A percentile compares a stretch with the other conserved stretches of the same genome.
phyloP scores from a whole-genome alignment of 2,329 filamentous ascomycete species.

The Penicillium hordei region DNA sequence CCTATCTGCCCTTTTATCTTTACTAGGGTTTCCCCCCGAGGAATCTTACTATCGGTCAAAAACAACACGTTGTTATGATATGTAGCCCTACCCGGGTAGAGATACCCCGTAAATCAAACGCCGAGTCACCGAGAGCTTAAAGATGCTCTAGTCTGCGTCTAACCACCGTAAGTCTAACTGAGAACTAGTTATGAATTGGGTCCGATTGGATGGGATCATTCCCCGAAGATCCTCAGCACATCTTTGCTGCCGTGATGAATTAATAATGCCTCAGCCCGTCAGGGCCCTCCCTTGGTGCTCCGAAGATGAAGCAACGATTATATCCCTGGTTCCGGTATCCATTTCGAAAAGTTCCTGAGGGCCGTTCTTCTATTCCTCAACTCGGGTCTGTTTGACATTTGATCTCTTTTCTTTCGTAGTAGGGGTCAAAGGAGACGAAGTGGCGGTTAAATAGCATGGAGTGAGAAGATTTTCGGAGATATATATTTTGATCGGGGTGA shows the following conservation, averaged over 20 bases:
- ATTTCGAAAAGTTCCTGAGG: too few relatives aligned
- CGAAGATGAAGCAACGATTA: too few relatives aligned
- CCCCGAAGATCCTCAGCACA: not conserved
- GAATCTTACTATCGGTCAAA: not conserved
- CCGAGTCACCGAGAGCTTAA: not conserved
- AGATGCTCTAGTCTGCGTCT: not conserved
- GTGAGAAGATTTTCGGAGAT: rapidly evolving
- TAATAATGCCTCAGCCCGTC: not conserved
- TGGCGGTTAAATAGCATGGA: not conserved
- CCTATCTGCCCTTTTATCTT: not conserved
- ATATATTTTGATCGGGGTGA: not conserved
- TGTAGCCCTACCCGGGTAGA: not conserved
- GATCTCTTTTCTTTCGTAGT: not conserved
- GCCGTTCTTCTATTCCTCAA: not conserved
- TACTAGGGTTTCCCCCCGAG: not conserved
- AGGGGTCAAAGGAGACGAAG: not conserved
- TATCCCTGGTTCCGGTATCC: too few relatives aligned
- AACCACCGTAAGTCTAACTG: not conserved
- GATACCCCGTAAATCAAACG: not conserved
- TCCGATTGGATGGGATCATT: not conserved
- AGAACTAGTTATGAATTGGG: not conserved
- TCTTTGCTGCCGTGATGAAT: not conserved
- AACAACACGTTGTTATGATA: not conserved
- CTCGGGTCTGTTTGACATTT: not conserved
- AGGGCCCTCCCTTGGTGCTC: not conserved